A percentile compares a stretch with the other conserved stretches of the same genome.
phyloP scores from a whole-genome alignment of 441 rosid species.

The Gossypium trilobum region DNA sequence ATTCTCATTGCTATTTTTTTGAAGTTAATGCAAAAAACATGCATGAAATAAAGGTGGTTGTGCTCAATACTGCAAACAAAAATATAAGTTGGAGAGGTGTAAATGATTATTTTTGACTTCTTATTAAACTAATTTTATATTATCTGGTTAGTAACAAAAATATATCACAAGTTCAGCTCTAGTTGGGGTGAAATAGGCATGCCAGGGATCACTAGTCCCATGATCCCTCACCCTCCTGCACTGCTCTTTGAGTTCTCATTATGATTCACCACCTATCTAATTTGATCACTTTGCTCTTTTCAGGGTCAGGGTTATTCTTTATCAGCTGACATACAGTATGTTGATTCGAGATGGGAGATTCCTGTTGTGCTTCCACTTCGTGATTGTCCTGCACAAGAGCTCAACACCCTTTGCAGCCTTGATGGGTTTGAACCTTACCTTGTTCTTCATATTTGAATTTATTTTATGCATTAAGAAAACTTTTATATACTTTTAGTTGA shows the following conservation, averaged over 20 bases:
- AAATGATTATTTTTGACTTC: neutral
- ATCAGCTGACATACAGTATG: conserved; percentile 83
- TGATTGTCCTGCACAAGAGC: conserved; percentile 71
- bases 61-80: neutral
- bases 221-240: too few species aligned
- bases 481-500: neutral
- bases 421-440: conserved; percentile 48
- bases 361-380: conserved; percentile 90
- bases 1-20: neutral
- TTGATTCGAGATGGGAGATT: conserved; percentile 73
- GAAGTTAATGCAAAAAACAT: neutral
- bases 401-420: conserved; percentile 55
- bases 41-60: neutral
- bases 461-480: neutral
- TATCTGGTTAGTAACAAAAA: neutral
- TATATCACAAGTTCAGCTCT: neutral
- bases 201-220: neutral
- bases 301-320: conserved; percentile 95
- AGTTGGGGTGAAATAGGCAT: neutral
- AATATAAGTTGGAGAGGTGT: conserved; percentile 5
- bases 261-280: neutral
- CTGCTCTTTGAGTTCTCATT: neutral
- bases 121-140: neutral
- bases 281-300: conserved; percentile 1
- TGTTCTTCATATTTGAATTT: neutral